These are phyloP conservation scores for Metschnikowia koreensis DNA, from an alignment of 805 yeast species.

Conservation along the genomic window DNA sequence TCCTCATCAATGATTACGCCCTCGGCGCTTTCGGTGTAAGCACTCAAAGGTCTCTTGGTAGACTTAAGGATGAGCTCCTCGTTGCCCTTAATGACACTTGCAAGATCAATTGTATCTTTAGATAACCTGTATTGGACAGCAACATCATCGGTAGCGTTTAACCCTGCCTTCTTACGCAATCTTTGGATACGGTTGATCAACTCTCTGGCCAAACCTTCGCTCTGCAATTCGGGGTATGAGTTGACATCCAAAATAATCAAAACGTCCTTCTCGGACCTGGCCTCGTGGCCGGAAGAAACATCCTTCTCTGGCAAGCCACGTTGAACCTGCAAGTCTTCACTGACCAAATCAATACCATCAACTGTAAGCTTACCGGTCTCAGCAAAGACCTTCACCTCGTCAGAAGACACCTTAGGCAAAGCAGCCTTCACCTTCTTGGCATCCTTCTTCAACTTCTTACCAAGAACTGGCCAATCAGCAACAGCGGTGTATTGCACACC, in stretches of 20 bases:
- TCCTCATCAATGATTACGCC: slow-evolving; percentile 75
- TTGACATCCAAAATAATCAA: slow-evolving; percentile 86
- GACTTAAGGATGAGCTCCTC: slow-evolving; percentile 70
- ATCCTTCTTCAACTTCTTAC: slow-evolving; percentile 94
- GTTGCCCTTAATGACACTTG: slow-evolving; percentile 60
- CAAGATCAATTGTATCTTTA: slow-evolving; percentile 66
- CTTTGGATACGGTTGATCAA: slow-evolving; percentile 95
- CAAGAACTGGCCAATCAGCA: slow-evolving; percentile 99
- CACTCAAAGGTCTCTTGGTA: slow-evolving; percentile 62
- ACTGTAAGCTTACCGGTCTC: slow-evolving; percentile 73
- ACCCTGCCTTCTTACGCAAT: slow-evolving; percentile 92
- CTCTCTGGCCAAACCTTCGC: slow-evolving; percentile 96
- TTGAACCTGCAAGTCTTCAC: slow-evolving; percentile 86
- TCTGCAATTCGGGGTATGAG: slow-evolving; percentile 80
- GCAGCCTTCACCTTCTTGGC: slow-evolving; percentile 94
- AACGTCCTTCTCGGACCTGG: slow-evolving; percentile 86
- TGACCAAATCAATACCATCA: slow-evolving; percentile 82
- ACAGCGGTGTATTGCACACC: slow-evolving; percentile 91
- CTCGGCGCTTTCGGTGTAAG: slow-evolving; percentile 41
- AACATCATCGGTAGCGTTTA: slow-evolving; percentile 94
- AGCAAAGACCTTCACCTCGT: slow-evolving; percentile 75
- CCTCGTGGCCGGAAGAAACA: slow-evolving; percentile 71
- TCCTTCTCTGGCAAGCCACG: slow-evolving; percentile 79
- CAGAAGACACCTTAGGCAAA: slow-evolving; percentile 76
- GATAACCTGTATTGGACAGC: slow-evolving; percentile 72